These are phyloP conservation scores for Trifolium subterraneum DNA, from an alignment of 306 rosid species.

Conservation along the genomic window DNA sequence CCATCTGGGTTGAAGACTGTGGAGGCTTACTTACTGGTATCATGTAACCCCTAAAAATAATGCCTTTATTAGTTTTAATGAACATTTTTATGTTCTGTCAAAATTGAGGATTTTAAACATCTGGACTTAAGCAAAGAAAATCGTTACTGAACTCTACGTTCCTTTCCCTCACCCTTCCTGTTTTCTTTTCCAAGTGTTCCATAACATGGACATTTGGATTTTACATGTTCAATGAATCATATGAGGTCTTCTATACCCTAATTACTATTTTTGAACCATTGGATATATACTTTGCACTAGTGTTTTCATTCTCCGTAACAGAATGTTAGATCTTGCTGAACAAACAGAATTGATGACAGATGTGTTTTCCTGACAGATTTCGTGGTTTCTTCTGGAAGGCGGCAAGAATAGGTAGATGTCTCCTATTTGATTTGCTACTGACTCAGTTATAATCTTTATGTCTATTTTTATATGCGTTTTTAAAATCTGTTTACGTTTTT, in stretches of 20 bases:
- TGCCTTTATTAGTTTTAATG: not conserved
- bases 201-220: conserved; percentile 18
- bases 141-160: conserved; percentile 1
- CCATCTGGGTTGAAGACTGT: not conserved
- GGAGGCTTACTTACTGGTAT: not conserved
- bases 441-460: conserved; percentile 5
- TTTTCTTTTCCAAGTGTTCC: conserved; percentile 9
- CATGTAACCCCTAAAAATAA: not conserved
- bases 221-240: not conserved
- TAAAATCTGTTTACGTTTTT: not conserved
- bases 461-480: not conserved
- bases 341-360: conserved; percentile 20
- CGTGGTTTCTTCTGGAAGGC: conserved; percentile 85
- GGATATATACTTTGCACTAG: conserved; percentile 27
- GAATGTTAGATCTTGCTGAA: conserved; percentile 17
- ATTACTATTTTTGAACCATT: conserved; percentile 3
- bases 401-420: conserved; percentile 63
- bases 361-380: conserved; percentile 54
- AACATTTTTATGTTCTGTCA: conserved; percentile 5
- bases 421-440: conserved; percentile 20
- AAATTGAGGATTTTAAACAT: conserved; percentile 2
- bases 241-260: conserved; percentile 17
- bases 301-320: conserved; percentile 23
- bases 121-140: not conserved
- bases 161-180: not conserved